These are phyloP conservation scores for Boechera stricta DNA, from an alignment of 345 rosid genomes.

Conservation along the genomic window DNA sequence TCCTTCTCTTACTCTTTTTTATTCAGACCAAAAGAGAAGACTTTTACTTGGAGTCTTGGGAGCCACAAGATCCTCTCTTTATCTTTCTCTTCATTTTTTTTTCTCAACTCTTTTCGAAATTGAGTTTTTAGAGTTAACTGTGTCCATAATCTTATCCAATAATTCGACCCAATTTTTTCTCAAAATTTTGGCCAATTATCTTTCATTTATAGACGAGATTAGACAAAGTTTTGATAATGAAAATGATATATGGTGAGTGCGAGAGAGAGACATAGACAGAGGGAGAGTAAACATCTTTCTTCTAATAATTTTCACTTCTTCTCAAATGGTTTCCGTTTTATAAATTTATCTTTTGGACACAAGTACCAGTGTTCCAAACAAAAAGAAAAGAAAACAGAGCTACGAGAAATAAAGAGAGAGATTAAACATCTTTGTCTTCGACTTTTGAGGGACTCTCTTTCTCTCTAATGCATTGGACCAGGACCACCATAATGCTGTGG, in stretches of 20 bases:
- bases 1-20: not conserved
- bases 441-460: not conserved
- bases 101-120: not conserved
- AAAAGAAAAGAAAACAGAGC: not conserved
- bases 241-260: constrained; percentile 12
- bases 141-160: constrained; percentile 21
- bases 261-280: not conserved
- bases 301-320: not conserved
- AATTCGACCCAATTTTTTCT: not conserved
- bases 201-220: not conserved
- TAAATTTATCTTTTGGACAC: constrained; percentile 26
- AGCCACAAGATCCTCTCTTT: constrained; percentile 41
- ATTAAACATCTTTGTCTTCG: constrained; percentile 30
- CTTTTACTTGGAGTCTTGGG: constrained; percentile 41
- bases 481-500: constrained; percentile 53
- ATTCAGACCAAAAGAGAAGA: constrained; percentile 18
- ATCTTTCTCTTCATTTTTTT: constrained; percentile 6
- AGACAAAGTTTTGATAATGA: constrained; percentile 10
- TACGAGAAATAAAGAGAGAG: not conserved
- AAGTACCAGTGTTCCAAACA: constrained; percentile 34
- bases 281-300: not conserved
- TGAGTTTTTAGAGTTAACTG: not conserved
- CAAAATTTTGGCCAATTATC: constrained; percentile 13
- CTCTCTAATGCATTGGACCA: constrained; percentile 60
- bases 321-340: constrained; percentile 11